These are phyloP conservation scores for Echria macrotheca DNA, from an alignment of 495 filamentous ascomycete genomes.

Conservation along the genomic window DNA sequence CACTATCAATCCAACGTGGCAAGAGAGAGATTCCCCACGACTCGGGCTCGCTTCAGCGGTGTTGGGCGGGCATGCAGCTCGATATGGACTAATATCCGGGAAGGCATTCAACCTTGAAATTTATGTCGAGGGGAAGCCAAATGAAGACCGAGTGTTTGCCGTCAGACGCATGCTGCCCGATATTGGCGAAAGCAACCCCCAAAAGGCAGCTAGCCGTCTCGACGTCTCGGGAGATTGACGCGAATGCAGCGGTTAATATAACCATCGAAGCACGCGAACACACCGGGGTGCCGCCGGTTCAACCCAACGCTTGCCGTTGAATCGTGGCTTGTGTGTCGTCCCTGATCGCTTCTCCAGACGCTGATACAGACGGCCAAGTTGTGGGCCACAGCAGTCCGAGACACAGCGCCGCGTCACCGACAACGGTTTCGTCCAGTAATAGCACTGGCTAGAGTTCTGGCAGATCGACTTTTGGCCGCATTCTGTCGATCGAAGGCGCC, in stretches of 20 bases:
- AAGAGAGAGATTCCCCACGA: background rate
- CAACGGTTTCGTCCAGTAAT: too few species aligned
- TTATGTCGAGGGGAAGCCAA: background rate
- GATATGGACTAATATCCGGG: slow-evolving; percentile 14
- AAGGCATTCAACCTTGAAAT: slow-evolving; percentile 6
- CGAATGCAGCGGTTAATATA: slow-evolving; percentile 12
- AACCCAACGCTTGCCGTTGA: background rate
- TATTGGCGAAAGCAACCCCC: background rate
- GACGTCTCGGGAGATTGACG: slow-evolving; percentile 17
- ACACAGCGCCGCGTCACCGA: slow-evolving; percentile 13
- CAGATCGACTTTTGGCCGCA: too few species aligned
- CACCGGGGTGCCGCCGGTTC: background rate
- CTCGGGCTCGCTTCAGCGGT: background rate
- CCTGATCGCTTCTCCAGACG: background rate
- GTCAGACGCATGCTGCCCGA: slow-evolving; percentile 1
- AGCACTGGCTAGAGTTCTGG: too few species aligned
- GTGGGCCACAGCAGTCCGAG: too few species aligned
- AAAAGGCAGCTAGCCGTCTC: background rate
- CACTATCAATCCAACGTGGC: background rate
- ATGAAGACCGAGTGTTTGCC: slow-evolving; percentile 5
- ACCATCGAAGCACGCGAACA: background rate
- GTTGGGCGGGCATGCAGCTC: slow-evolving; percentile 8
- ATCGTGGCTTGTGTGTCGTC: slow-evolving; percentile 1
- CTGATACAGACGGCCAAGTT: too few species aligned
- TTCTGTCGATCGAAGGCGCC: too few species aligned